phyloP scores from a whole-genome alignment of 345 rosid genomes.

The Acer saccharum region DNA sequence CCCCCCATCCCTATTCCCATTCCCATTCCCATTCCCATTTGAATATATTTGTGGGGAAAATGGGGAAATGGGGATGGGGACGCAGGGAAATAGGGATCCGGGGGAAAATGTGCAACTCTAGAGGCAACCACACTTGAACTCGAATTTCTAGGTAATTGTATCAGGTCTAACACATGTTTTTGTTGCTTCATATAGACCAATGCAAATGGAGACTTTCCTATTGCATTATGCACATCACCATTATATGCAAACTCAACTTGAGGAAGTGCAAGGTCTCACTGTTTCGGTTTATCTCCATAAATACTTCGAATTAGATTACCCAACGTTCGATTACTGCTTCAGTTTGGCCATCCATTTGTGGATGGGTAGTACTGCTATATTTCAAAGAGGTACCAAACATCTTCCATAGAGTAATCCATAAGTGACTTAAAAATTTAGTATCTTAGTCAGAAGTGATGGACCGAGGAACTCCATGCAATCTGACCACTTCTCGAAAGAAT shows the following conservation, averaged over 20 bases:
- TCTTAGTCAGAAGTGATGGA: too few species aligned
- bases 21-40: too few species aligned
- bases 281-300: neutral
- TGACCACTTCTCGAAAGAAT: too few species aligned
- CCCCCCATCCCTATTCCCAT: too few species aligned
- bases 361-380: neutral
- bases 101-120: too few species aligned
- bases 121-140: neutral
- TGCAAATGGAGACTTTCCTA: neutral
- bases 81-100: too few species aligned
- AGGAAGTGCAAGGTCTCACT: neutral
- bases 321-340: neutral
- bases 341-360: neutral
- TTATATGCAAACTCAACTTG: neutral
- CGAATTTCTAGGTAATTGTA: neutral
- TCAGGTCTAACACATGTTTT: neutral
- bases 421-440: too few species aligned
- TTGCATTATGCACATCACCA: neutral
- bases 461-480: neutral
- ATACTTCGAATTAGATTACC: neutral
- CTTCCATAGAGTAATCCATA: neutral
- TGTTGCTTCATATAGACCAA: neutral
- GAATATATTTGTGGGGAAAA: too few species aligned
- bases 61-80: too few species aligned
- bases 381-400: conserved; percentile 7